Conservation (phyloP, 2,329 filamentous ascomycete genomes). For the Diaporthe citriasiana region DNA sequence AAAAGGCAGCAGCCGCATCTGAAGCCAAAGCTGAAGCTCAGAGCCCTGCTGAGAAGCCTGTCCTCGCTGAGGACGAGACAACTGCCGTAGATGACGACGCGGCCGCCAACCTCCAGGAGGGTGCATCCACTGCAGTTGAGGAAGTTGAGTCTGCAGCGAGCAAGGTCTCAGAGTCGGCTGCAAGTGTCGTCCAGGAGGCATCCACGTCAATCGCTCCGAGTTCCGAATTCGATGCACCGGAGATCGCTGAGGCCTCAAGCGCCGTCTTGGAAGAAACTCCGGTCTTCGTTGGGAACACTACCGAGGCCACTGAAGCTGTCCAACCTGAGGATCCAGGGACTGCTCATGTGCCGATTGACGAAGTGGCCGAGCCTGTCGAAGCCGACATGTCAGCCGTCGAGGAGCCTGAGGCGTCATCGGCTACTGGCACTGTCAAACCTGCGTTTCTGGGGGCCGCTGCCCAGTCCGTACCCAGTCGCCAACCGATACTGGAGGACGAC, state of each 20-base stretch:
- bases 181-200: conserved; percentile 28
- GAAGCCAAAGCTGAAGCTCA: conserved; percentile 44
- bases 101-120: conserved; percentile 30
- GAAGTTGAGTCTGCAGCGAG: background rate
- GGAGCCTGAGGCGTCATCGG: conserved; percentile 43
- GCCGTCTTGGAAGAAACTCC: conserved; percentile 53
- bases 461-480: conserved; percentile 62
- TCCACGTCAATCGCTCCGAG: conserved; percentile 42
- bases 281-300: conserved; percentile 47
- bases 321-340: conserved; percentile 44
- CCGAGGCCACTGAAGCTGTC: conserved; percentile 45
- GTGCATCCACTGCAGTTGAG: background rate
- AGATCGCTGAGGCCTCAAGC: conserved; percentile 40
- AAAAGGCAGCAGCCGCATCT: conserved; percentile 48
- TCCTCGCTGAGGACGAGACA: conserved; percentile 50
- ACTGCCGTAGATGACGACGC: conserved; percentile 38
- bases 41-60: conserved; percentile 41
- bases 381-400: conserved; percentile 41
- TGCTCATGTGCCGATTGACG: conserved; percentile 44
- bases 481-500: conserved; percentile 66
- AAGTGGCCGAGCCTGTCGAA: conserved; percentile 41
- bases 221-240: conserved; percentile 34
- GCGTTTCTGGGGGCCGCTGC: conserved; percentile 66
- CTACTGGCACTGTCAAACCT: conserved; percentile 58
- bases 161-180: conserved; percentile 1